A percentile compares a stretch with the other conserved stretches of the same genome.
phyloP scores from a whole-genome alignment of 1,284 basidiomycete genomes.

The Moniliophthora roreri region DNA sequence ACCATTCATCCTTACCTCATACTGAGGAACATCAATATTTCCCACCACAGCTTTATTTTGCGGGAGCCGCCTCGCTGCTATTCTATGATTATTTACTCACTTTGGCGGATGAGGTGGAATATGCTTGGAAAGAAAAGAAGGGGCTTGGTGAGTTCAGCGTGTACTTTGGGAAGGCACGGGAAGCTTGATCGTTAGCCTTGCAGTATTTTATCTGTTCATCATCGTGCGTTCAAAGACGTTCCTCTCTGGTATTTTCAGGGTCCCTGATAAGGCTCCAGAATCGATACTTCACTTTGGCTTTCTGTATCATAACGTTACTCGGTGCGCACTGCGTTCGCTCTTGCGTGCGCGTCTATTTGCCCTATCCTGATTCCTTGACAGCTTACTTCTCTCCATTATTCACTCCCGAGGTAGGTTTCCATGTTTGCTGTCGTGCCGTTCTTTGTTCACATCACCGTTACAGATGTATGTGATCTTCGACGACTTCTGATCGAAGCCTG shows the following conservation, averaged over 20 bases:
- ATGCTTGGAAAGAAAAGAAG: conserved; percentile 23
- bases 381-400: conserved; percentile 26
- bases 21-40: no score
- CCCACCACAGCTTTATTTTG: conserved; percentile 18
- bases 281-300: conserved; percentile 25
- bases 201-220: conserved; percentile 25
- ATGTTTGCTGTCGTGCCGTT: neutral
- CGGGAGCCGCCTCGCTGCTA: conserved; percentile 20
- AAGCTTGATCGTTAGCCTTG: neutral
- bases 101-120: conserved; percentile 21
- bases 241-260: neutral
- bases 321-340: conserved; percentile 21
- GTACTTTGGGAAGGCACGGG: neutral
- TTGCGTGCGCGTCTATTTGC: neutral
- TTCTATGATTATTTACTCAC: conserved; percentile 27
- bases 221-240: conserved; percentile 4
- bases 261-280: conserved; percentile 14
- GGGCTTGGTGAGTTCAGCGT: conserved; percentile 17
- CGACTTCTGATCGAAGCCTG: neutral
- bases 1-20: no score
- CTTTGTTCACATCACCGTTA: neutral
- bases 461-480: neutral
- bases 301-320: conserved; percentile 24
- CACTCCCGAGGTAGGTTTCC: conserved; percentile 20
- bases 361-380: conserved; percentile 3